Percentiles rank a stretch among this genome's conserved stretches.
These are phyloP conservation scores for Ceratocystis destructans DNA, from an alignment of 2,329 filamentous ascomycete species.

Conservation along the genomic window DNA sequence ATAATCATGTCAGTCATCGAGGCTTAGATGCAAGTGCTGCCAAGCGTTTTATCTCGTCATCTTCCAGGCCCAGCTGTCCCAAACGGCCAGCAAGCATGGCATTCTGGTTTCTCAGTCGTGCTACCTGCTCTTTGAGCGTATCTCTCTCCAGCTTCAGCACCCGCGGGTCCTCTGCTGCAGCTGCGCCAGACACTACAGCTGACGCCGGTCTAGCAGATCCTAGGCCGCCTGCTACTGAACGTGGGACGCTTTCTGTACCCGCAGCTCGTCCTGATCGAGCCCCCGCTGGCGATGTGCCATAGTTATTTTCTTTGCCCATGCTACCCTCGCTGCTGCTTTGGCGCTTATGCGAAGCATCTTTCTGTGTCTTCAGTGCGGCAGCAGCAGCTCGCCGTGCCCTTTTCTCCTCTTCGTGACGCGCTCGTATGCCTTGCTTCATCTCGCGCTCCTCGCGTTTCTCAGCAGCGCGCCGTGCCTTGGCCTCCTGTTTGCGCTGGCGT, in stretches of 20 bases:
- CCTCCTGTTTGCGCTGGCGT: constrained; percentile 25
- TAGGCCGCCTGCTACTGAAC: neutral
- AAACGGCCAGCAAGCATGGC: constrained; percentile 42
- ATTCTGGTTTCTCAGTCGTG: constrained; percentile 46
- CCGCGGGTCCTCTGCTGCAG: neutral
- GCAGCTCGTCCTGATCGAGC: neutral
- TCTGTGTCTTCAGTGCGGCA: constrained; percentile 27
- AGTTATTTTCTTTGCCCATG: neutral
- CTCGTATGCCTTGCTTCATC: constrained; percentile 38
- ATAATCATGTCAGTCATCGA: neutral
- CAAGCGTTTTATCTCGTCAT: constrained; percentile 12
- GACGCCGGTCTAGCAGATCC: neutral
- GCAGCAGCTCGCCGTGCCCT: constrained; percentile 44
- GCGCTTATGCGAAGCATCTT: constrained; percentile 50
- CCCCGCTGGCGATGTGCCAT: neutral
- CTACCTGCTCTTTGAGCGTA: constrained; percentile 38
- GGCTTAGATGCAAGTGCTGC: neutral
- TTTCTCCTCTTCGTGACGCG: constrained; percentile 37
- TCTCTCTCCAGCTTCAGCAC: constrained; percentile 29
- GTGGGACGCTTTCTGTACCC: neutral
- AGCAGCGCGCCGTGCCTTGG: constrained; percentile 39
- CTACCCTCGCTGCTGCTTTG: constrained; percentile 30
- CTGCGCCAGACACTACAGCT: neutral
- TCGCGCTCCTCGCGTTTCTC: constrained; percentile 34
- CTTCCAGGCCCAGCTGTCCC: constrained; percentile 30